Conservation (phyloP, 1,284 basidiomycete genomes). For the Ceraceosorus guamensis region DNA sequence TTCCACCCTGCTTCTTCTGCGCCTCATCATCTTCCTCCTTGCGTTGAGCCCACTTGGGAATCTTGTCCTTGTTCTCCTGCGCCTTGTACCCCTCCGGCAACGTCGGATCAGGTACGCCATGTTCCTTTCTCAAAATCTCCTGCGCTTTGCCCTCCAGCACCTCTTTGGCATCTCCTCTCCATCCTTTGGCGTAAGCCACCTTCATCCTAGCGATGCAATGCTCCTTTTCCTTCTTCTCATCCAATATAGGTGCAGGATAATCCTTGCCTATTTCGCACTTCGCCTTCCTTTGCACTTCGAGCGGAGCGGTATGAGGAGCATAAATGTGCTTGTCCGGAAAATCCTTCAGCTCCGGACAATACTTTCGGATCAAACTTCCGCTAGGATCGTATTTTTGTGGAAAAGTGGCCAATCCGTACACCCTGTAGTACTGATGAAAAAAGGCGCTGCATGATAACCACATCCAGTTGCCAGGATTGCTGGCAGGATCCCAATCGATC, state of each 20-base stretch:
- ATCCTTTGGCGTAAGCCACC: constrained; percentile 17
- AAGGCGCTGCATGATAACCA: constrained; percentile 54
- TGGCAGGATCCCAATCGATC: constrained; percentile 13
- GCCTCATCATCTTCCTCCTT: constrained; percentile 15
- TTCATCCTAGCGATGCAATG: constrained; percentile 29
- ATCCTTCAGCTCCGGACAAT: constrained; percentile 49
- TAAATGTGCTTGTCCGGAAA: constrained; percentile 42
- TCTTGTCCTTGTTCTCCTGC: constrained; percentile 5
- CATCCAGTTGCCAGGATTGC: constrained; percentile 54
- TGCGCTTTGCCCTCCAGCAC: constrained; percentile 35
- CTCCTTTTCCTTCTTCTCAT: constrained; percentile 36
- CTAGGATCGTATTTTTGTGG: constrained; percentile 52
- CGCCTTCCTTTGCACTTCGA: constrained; percentile 33
- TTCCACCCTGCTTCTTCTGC: constrained; percentile 13
- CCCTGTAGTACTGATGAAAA: constrained; percentile 49
- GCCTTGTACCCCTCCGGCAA: neutral
- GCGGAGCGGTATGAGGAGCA: constrained; percentile 31
- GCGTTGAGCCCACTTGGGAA: constrained; percentile 32
- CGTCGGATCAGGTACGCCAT: constrained; percentile 19
- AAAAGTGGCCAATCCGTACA: constrained; percentile 52
- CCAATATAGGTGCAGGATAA: constrained; percentile 36
- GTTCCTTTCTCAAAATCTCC: constrained; percentile 26
- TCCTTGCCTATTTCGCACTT: constrained; percentile 37
- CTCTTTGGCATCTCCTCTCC: constrained; percentile 26
- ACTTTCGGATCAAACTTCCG: constrained; percentile 52